Evolutionary conservation across 2,329 filamentous ascomycete species (phyloP), one percentile per base, ranked within the genome.

Genomic region (Teratosphaeria epicoccoides): DNA sequence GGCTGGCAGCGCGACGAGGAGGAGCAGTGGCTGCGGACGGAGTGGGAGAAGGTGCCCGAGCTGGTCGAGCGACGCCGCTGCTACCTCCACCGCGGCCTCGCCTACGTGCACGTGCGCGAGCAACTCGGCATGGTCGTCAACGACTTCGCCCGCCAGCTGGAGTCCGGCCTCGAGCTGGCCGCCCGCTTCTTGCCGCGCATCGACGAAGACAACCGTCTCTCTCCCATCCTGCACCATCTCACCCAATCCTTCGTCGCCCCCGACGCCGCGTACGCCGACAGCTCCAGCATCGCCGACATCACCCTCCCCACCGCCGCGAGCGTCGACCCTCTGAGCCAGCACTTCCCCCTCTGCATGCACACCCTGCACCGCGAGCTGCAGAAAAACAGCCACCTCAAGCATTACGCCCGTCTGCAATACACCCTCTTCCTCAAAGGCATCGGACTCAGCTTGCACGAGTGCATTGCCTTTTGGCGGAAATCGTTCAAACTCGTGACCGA

Each of bases 341-440:
- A 91, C 69, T 95, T 95, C 74, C 89, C 89, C 7, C 80, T 94
- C 6, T 97, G 93, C 73, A 97, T 97, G 91, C 85, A 86, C 54
- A 85, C 93, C 66, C 76, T 98, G 23, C 93, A 98, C 69, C 83
- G 81, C 50, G 86, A 85, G 2, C 76, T 98, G 26, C 85, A 89
- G 51, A 86, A 89, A 54, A 91, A 95, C 64, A 84, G 83, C 11
- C 90, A 98, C 65, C 76, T 98, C 57, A 96, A 96, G 71, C 90
- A 98, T 70, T 95, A 78, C 63, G 90, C 89, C 12, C 87, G 93
- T 57, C 76, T 97, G 9, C 93, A 98, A 71, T 98, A 97, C 74
- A 88, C 87, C 0, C 80, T 98, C 3, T 98, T 98, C 78, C 78
- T 98, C 53, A 98, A 98, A 70, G 93, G 93, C 43, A 88, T 97